Evolutionary conservation across 2,329 filamentous ascomycete species (phyloP).

Genomic region (Aspergillus tamarii): DNA sequence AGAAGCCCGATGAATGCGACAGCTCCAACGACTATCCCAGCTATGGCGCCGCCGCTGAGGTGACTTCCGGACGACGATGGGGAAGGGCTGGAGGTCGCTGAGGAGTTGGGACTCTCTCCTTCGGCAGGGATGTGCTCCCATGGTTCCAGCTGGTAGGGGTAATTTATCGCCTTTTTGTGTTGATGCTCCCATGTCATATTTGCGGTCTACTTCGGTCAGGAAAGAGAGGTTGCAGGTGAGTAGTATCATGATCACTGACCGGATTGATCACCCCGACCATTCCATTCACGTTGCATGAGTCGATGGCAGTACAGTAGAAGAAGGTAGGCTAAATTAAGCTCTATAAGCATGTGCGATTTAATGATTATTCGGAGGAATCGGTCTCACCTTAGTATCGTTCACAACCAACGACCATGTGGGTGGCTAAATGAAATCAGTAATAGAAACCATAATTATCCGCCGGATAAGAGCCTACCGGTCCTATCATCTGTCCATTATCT

Average conservation of each 20-base stretch:
- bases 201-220: constrained; percentile 41
- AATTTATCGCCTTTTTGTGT: constrained; percentile 50
- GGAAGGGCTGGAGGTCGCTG: constrained; percentile 13
- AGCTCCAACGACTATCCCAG: constrained; percentile 61
- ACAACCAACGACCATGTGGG: constrained; percentile 49
- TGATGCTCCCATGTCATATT: constrained; percentile 55
- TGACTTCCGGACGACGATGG: constrained; percentile 13
- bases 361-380: no score
- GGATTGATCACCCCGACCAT: constrained; percentile 81
- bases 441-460: not conserved
- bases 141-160: constrained; percentile 59
- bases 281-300: constrained; percentile 64
- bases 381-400: constrained; percentile 58
- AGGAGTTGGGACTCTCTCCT: constrained; percentile 23
- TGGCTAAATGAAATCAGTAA: constrained; percentile 23
- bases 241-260: constrained; percentile 40
- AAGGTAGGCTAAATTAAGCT: constrained; percentile 56
- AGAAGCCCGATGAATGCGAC: constrained; percentile 53
- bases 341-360: constrained; percentile 2
- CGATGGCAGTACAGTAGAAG: constrained; percentile 70
- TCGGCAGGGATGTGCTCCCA: constrained; percentile 60
- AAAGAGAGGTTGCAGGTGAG: not conserved
- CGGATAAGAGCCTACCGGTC: constrained; percentile 30
- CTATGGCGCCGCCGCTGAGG: constrained; percentile 57
- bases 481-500: constrained; percentile 46